These are phyloP conservation scores for Scedosporium minutisporum DNA, from an alignment of 2,329 filamentous ascomycete species.

Conservation along the genomic window DNA sequence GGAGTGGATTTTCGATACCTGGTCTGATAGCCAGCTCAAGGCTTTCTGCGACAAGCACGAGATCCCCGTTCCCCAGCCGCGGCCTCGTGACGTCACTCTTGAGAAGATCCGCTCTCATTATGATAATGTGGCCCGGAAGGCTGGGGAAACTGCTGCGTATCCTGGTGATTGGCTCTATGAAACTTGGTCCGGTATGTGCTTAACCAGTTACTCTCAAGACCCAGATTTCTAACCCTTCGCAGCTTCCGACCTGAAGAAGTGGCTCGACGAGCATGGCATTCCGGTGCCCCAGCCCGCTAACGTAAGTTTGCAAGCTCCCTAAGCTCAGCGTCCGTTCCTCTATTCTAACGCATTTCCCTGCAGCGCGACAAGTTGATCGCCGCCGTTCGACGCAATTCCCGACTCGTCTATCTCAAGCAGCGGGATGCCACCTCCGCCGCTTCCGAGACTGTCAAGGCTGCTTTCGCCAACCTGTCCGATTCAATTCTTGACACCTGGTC, in stretches of 20 bases:
- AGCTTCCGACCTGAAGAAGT: slow-evolving; percentile 87
- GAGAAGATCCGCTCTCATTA: slow-evolving; percentile 73
- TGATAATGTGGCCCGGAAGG: slow-evolving; percentile 63
- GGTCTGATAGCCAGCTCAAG: slow-evolving; percentile 90
- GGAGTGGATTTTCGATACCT: slow-evolving; percentile 93
- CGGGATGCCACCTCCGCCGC: slow-evolving; percentile 51
- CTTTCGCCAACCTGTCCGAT: slow-evolving; percentile 69
- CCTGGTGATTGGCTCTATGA: slow-evolving; percentile 93
- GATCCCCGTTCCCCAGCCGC: slow-evolving; percentile 81
- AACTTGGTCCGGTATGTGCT: slow-evolving; percentile 55
- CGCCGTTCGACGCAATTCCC: slow-evolving; percentile 80
- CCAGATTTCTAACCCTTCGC: background rate
- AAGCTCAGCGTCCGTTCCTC: too few relatives aligned
- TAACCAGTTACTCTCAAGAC: background rate
- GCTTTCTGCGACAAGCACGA: slow-evolving; percentile 80
- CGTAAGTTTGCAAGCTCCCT: slow-evolving; percentile 18
- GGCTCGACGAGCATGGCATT: slow-evolving; percentile 81
- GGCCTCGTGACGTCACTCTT: slow-evolving; percentile 73
- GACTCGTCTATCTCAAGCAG: slow-evolving; percentile 62
- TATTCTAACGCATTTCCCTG: slow-evolving; percentile 7
- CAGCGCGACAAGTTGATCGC: slow-evolving; percentile 81
- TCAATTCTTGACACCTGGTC: slow-evolving; percentile 83
- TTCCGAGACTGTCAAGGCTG: slow-evolving; percentile 55
- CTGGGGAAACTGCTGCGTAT: slow-evolving; percentile 70
- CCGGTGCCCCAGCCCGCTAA: slow-evolving; percentile 73